Evolutionary conservation across 2,329 filamentous ascomycete species (phyloP).

Genomic region (Claviceps arundinis): DNA sequence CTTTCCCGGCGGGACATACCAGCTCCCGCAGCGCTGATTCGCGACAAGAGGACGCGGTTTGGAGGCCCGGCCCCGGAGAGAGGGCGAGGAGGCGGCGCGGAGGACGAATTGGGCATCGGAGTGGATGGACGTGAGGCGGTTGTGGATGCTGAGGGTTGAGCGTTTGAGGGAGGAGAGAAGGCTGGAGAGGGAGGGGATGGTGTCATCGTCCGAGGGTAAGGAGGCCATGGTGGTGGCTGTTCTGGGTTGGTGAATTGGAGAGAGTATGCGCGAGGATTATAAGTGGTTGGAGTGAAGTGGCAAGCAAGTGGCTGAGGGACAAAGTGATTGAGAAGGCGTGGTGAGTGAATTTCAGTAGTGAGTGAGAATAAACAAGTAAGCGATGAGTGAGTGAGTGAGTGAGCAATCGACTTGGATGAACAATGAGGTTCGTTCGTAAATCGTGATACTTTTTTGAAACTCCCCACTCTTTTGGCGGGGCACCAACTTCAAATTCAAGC

Average conservation of each 20-base stretch:
- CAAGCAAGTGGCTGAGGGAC: too few relatives aligned
- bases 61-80: constrained; percentile 22
- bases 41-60: constrained; percentile 60
- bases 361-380: too few relatives aligned
- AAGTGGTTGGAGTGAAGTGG: too few relatives aligned
- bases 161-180: constrained; percentile 62
- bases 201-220: constrained; percentile 30
- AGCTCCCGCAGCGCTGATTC: constrained; percentile 91
- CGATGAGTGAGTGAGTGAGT: background rate
- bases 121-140: constrained; percentile 69
- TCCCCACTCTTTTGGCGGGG: too few relatives aligned
- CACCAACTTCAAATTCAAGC: too few relatives aligned
- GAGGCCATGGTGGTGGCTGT: constrained; percentile 3
- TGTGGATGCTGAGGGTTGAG: constrained; percentile 63
- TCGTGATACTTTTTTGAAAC: background rate
- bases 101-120: constrained; percentile 64
- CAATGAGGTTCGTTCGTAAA: constrained; percentile 1
- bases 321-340: too few relatives aligned
- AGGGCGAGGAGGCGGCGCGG: constrained; percentile 32
- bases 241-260: background rate
- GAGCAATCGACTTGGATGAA: background rate
- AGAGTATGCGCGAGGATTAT: too few relatives aligned
- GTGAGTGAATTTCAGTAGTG: too few relatives aligned
- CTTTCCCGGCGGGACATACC: constrained; percentile 61
- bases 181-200: constrained; percentile 52